phyloP scores from a whole-genome alignment of 2,329 filamentous ascomycete species.

The Arthrobotrys conoides region DNA sequence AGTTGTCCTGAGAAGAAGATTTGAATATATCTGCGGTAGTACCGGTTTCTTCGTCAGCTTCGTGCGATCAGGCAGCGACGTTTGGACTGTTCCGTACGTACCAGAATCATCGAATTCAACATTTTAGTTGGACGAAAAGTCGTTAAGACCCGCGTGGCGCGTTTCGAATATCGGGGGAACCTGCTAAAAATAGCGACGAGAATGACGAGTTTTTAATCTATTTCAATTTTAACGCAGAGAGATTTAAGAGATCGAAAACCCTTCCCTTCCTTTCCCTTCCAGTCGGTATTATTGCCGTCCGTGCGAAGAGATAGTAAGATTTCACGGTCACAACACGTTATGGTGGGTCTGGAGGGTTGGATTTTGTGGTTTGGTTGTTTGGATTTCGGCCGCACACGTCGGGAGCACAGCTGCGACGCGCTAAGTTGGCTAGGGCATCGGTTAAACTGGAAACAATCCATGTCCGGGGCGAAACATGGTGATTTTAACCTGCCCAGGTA shows the following conservation, averaged over 20 bases:
- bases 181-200: conserved; percentile 55
- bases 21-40: conserved; percentile 53
- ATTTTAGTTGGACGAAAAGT: conserved; percentile 25
- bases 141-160: conserved; percentile 59
- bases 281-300: conserved; percentile 45
- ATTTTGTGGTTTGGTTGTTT: conserved; percentile 40
- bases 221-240: conserved; percentile 49
- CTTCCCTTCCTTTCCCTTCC: conserved; percentile 23
- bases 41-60: conserved; percentile 41
- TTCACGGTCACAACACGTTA: conserved; percentile 51
- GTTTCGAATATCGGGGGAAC: conserved; percentile 56
- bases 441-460: conserved; percentile 55
- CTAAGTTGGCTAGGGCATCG: conserved; percentile 48
- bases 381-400: conserved; percentile 38
- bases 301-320: conserved; percentile 44
- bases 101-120: background rate
- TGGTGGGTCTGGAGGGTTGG: conserved; percentile 47
- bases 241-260: conserved; percentile 41
- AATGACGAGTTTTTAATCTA: conserved; percentile 62
- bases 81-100: conserved; percentile 38
- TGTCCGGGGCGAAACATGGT: conserved; percentile 59
- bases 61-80: conserved; percentile 59
- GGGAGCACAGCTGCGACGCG: conserved; percentile 36
- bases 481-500: conserved; percentile 49
- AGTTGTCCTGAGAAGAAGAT: conserved; percentile 22